Evolutionary conservation across 169 alveolate species (phyloP).

Genomic region (Eimeria acervulina): DNA sequence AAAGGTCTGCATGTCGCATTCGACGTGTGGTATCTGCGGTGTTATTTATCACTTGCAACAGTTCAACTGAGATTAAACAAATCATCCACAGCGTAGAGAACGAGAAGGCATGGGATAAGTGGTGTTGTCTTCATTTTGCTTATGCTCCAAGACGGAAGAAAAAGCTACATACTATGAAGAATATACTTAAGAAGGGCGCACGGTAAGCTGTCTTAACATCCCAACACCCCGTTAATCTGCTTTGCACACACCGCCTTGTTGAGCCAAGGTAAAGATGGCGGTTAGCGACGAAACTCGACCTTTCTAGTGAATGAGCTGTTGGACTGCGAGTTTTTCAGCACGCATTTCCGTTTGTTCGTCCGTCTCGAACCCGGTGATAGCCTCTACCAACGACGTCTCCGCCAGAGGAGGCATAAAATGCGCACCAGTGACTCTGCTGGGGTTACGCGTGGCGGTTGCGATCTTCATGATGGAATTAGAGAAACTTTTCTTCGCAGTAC

Average conservation of each 20-base stretch:
- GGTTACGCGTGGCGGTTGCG: slow-evolving; percentile 90
- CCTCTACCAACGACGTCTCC: slow-evolving; percentile 93
- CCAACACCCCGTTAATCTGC: neutral
- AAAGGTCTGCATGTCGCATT: neutral
- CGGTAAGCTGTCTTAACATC: neutral
- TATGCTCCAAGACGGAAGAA: no score
- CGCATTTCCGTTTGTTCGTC: slow-evolving; percentile 87
- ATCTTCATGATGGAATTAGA: slow-evolving; percentile 91
- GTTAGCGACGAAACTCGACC: slow-evolving; percentile 94
- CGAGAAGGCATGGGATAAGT: neutral
- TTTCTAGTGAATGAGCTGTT: slow-evolving; percentile 85
- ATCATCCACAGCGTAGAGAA: neutral
- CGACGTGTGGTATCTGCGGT: neutral
- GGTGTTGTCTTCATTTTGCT: neutral
- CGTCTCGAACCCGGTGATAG: slow-evolving; percentile 91
- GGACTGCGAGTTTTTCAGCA: slow-evolving; percentile 80
- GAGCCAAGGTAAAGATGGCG: slow-evolving; percentile 94
- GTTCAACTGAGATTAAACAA: neutral
- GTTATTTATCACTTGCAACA: neutral
- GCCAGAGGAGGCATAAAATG: slow-evolving; percentile 97
- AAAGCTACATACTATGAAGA: no score
- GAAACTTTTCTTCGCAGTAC: slow-evolving; percentile 93
- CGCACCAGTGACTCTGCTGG: slow-evolving; percentile 93
- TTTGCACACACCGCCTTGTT: slow-evolving; percentile 91
- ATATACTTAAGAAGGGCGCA: no score